Conservation (phyloP, 345 rosid species). For the Geranium brycei region DNA sequence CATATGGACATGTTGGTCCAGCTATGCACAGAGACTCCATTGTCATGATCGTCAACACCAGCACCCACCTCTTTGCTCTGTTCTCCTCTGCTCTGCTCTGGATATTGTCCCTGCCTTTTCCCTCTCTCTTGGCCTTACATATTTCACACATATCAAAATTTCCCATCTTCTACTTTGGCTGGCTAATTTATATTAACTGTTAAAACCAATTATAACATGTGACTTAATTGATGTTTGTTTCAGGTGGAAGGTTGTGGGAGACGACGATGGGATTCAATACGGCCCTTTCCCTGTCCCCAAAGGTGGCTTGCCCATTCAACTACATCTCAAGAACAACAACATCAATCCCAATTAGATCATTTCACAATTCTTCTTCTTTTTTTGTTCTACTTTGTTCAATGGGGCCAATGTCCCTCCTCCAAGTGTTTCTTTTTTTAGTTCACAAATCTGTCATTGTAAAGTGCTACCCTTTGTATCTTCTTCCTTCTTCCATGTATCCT, state of each 20-base stretch:
- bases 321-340: constrained; percentile 18
- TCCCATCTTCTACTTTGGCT: background rate
- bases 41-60: no score
- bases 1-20: background rate
- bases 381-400: no score
- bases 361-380: background rate
- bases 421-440: no score
- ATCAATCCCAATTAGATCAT: background rate
- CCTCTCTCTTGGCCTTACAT: background rate
- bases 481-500: no score
- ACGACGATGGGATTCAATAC: constrained; percentile 69
- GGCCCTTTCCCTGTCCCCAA: constrained; percentile 95
- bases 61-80: no score
- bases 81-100: no score
- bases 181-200: background rate
- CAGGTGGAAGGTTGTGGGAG: constrained; percentile 75
- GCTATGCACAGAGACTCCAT: background rate
- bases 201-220: background rate
- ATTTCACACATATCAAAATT: background rate
- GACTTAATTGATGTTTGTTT: constrained; percentile 8
- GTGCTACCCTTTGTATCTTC: no score
- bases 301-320: constrained; percentile 60
- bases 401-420: no score
- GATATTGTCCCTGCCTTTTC: background rate
- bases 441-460: no score